Conservation (phyloP, 108 stramenopile genomes). For the Schizochytrium sp. region DNA sequence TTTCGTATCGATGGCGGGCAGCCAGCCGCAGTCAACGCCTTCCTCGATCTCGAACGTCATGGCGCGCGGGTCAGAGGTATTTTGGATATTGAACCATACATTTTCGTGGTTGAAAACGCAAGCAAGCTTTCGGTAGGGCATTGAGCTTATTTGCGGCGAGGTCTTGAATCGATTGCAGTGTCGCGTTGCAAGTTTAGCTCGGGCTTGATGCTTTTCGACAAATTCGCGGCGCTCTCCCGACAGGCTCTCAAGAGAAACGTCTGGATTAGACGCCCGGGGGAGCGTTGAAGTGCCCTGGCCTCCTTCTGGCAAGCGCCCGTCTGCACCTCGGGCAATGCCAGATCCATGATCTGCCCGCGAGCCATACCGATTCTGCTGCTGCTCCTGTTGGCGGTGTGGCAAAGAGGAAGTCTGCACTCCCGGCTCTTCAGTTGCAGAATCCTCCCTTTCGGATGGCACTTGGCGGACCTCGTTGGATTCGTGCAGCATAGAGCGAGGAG, state of each 20-base stretch:
- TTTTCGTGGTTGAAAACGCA: not conserved
- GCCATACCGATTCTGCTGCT: no score
- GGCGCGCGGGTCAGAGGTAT: not conserved
- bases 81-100: not conserved
- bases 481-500: no score
- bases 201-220: not conserved
- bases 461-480: no score
- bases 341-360: no score
- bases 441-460: no score
- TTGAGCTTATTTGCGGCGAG: not conserved
- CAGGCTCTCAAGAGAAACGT: not conserved
- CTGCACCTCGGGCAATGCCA: no score
- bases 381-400: no score
- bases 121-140: not conserved
- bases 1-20: not conserved
- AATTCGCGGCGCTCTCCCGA: not conserved
- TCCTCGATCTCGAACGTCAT: slow-evolving; percentile 6
- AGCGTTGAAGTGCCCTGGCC: no score
- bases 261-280: not conserved
- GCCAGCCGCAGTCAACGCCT: not conserved
- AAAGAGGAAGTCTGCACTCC: no score
- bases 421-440: no score
- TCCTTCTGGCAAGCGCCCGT: no score
- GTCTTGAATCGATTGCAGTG: not conserved
- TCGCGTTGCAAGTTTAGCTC: not conserved